A percentile compares a stretch with the other conserved stretches of the same genome.
phyloP scores from a whole-genome alignment of 2,329 filamentous ascomycete genomes.

The Fusarium xyrophilum region DNA sequence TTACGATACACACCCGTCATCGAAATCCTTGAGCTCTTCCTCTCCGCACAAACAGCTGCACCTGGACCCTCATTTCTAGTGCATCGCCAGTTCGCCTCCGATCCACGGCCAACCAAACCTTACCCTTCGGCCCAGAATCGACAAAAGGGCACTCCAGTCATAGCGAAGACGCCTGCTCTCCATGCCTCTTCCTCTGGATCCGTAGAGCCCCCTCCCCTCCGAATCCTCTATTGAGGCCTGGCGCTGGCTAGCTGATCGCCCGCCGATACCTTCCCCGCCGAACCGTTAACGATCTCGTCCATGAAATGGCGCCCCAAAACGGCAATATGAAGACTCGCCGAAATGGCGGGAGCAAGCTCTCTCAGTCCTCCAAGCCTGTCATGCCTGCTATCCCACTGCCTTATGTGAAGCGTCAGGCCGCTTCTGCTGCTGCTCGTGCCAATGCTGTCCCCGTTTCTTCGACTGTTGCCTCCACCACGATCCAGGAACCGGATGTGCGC shows the following conservation, averaged over 20 bases:
- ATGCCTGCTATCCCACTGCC: conserved; percentile 51
- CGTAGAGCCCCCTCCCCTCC: conserved; percentile 40
- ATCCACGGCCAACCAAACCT: conserved; percentile 21
- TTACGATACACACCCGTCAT: conserved; percentile 6
- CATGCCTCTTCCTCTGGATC: conserved; percentile 46
- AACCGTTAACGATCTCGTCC: conserved; percentile 28
- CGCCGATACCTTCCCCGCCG: conserved; percentile 36
- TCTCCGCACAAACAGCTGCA: conserved; percentile 34
- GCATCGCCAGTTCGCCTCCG: conserved; percentile 27
- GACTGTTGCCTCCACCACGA: conserved; percentile 12
- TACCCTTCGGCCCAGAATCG: conserved; percentile 14
- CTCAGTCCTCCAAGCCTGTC: conserved; percentile 45
- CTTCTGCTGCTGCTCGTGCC: conserved; percentile 43
- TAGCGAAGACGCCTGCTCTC: conserved; percentile 34
- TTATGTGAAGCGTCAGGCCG: conserved; percentile 49
- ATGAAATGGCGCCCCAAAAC: conserved; percentile 47
- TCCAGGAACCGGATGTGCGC: conserved; percentile 8
- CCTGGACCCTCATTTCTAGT: conserved; percentile 33
- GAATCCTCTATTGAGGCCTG: conserved; percentile 37
- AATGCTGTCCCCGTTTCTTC: conserved; percentile 26
- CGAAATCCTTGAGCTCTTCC: conserved; percentile 25
- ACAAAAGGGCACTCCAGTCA: conserved; percentile 22
- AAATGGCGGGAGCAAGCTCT: conserved; percentile 42
- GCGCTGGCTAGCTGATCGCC: conserved; percentile 36
- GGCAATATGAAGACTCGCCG: conserved; percentile 46